Base-by-base conservation (phyloP, 1,139 yeast genomes). In the Saccharomyces hybrid region DNA sequence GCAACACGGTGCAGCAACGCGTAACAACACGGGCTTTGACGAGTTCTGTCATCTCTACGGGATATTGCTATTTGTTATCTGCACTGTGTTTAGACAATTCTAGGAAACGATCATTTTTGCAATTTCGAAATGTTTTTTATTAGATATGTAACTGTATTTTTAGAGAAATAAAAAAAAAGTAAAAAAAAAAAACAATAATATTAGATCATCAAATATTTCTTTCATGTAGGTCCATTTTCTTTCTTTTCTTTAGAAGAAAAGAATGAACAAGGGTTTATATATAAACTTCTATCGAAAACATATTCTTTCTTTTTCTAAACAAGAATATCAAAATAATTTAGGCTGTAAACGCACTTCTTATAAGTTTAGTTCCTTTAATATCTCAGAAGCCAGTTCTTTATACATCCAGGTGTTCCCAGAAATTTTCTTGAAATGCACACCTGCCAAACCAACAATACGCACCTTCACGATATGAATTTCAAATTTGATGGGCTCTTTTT, bases 331-430 rank as follows among this genome's bases (percentile, higher is more conserved):
- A 20, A 16, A 16, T 16, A 16, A 48, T 47, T 23, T 47, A 28
- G 25, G 46, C 47, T 23, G 26, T 14, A 6, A 38, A 38, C 13
- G 3, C 7, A 38, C 9, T 11, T 0, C 44, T 48, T 51, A 85
- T 63, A 90, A 75, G 64, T 86, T 85, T 71, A 91, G 77, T 64
- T 88, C 93, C 58, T 81, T 80, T 71, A 91, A 79, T 50, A 91
- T 85, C 69, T 84, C 89, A 56, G 95, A 84, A 2, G 97, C 98
- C 69, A 91, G 76, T n/a, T 90, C 85, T 74, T 91, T 91, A 73
- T 91, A 91, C 72, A 87, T 82, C 98, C 98, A 91, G 2, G 97
- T 88, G 70, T 93, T 90, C 64, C 99, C 99, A 56, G 88, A 79
- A 48, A 91, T 79, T 70, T 91, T 91, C 76, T 91, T 93, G 74